Conservation (phyloP, 2,329 filamentous ascomycete species). For the Hypoxylon sp. region DNA sequence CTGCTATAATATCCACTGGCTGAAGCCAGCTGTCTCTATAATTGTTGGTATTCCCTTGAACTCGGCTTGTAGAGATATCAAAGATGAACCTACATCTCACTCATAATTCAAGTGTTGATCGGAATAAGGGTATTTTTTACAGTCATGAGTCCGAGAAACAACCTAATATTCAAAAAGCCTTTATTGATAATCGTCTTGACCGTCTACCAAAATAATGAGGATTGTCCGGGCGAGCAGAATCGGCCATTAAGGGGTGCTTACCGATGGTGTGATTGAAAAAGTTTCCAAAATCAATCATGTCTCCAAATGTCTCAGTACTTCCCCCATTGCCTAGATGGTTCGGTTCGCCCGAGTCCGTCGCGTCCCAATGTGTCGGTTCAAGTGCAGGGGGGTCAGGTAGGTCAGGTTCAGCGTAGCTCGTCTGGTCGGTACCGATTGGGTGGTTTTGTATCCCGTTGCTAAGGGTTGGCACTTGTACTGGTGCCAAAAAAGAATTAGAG, state of each 20-base stretch:
- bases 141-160: background rate
- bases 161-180: no score
- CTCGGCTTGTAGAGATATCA: background rate
- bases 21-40: background rate
- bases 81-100: background rate
- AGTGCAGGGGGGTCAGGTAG: background rate
- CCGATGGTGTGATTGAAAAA: background rate
- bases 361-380: background rate
- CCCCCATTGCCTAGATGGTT: background rate
- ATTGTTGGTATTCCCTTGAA: background rate
- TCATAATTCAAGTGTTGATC: background rate
- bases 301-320: background rate
- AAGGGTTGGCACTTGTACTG: background rate
- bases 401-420: background rate
- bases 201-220: background rate
- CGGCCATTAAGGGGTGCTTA: background rate
- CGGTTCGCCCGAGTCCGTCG: background rate
- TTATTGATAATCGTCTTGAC: background rate
- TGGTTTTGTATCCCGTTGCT: background rate
- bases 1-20: background rate
- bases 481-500: background rate
- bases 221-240: background rate
- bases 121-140: background rate
- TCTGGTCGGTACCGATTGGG: background rate
- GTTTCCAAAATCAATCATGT: background rate